A percentile compares a stretch with the other conserved stretches of the same genome.
phyloP scores from a whole-genome alignment of 1,284 basidiomycete genomes.

The Boletus semigastroideus region DNA sequence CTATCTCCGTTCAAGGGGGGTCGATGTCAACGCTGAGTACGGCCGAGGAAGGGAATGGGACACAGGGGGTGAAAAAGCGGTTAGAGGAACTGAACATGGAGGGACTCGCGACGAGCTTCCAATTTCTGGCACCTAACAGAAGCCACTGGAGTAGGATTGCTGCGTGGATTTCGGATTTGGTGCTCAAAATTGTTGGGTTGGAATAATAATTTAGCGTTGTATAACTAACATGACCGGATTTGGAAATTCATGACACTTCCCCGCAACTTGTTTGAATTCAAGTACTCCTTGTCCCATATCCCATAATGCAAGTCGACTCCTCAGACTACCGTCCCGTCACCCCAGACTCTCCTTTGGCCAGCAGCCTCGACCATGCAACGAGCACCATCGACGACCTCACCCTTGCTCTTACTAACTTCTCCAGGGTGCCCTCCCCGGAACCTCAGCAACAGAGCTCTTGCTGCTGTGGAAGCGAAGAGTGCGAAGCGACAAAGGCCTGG shows the following conservation, averaged over 20 bases:
- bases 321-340: constrained; percentile 35
- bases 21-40: constrained; percentile 68
- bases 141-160: constrained; percentile 64
- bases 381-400: constrained; percentile 78
- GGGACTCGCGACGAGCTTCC: constrained; percentile 65
- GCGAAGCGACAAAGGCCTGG: constrained; percentile 65
- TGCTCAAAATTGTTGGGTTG: constrained; percentile 52
- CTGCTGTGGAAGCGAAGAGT: constrained; percentile 67
- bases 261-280: constrained; percentile 2
- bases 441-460: constrained; percentile 51
- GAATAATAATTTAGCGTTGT: constrained; percentile 22
- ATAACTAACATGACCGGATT: not conserved
- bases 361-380: constrained; percentile 59
- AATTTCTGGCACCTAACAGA: constrained; percentile 61
- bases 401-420: constrained; percentile 65
- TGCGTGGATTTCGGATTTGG: constrained; percentile 70
- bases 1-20: constrained; percentile 39
- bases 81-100: constrained; percentile 71
- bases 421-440: constrained; percentile 67
- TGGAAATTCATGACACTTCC: too few relatives aligned
- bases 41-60: constrained; percentile 48
- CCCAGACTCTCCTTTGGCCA: constrained; percentile 57
- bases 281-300: not conserved
- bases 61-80: constrained; percentile 28
- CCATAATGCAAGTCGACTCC: constrained; percentile 24